These are phyloP conservation scores for Dryadomyces quercus-mongolicae DNA, from an alignment of 2,329 filamentous ascomycete genomes.

Conservation along the genomic window DNA sequence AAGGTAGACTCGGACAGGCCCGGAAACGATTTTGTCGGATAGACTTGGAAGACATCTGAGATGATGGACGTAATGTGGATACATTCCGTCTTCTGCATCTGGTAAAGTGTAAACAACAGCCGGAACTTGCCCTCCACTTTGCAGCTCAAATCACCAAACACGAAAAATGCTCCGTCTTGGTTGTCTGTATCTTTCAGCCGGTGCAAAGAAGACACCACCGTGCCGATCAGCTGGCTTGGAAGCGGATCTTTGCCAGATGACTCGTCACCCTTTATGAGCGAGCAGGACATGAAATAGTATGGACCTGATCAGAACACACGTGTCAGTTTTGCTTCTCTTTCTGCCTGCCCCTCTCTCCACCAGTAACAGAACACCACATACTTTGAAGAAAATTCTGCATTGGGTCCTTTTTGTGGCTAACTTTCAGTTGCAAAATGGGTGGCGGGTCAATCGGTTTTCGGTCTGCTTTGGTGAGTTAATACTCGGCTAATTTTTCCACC, in stretches of 20 bases:
- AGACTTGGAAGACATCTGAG: constrained; percentile 57
- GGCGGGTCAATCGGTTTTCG: constrained; percentile 83
- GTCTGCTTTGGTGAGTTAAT: constrained; percentile 30
- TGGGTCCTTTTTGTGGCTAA: constrained; percentile 32
- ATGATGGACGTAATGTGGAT: constrained; percentile 28
- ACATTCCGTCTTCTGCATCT: constrained; percentile 38
- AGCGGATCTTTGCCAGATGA: constrained; percentile 25
- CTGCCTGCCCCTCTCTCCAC: background rate
- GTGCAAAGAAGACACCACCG: constrained; percentile 69
- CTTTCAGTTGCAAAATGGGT: constrained; percentile 63
- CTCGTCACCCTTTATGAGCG: constrained; percentile 28
- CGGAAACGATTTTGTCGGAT: constrained; percentile 50
- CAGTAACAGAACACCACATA: constrained; percentile 25
- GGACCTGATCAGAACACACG: constrained; percentile 21
- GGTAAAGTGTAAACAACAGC: constrained; percentile 67
- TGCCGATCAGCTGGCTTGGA: constrained; percentile 52
- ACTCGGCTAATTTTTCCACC: background rate
- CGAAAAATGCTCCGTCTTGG: constrained; percentile 71
- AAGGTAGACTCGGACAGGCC: constrained; percentile 52
- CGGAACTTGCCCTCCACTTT: constrained; percentile 60
- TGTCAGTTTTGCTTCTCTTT: background rate
- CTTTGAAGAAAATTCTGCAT: constrained; percentile 40
- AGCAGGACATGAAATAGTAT: constrained; percentile 35
- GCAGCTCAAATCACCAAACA: constrained; percentile 81
- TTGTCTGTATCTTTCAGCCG: constrained; percentile 69